Base-by-base conservation (phyloP, 768 basidiomycete genomes). In the Kondoa malvinella region DNA sequence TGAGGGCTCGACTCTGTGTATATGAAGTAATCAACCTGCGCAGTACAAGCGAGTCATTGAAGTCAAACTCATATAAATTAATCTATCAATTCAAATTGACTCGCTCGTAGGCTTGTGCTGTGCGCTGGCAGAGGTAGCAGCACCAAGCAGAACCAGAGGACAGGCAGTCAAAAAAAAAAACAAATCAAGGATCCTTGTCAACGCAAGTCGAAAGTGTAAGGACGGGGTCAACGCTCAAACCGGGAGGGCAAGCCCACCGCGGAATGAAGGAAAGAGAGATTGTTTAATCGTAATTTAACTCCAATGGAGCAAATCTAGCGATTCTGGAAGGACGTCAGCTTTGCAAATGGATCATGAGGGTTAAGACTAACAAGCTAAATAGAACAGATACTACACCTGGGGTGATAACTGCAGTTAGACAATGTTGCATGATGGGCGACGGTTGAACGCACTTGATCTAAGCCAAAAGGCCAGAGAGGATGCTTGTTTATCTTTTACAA, bases 401-500 rank as follows among this genome's bases (percentile, higher is more conserved):
- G n/a, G n/a, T n/a, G n/a, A n/a, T n/a, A n/a, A n/a, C n/a, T n/a
- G n/a, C n/a, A n/a, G n/a, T n/a, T n/a, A n/a, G n/a, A n/a, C n/a
- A n/a, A n/a, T n/a, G n/a, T n/a, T n/a, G n/a, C n/a, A n/a, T n/a
- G n/a, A n/a, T n/a, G n/a, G n/a, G n/a, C n/a, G n/a, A n/a, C n/a
- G n/a, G n/a, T n/a, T n/a, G n/a, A n/a, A n/a, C n/a, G n/a, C 87
- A 88, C 87, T 88, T 88, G 87, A 88, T 88, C 87, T 87, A 88
- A 89, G 87, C 87, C 87, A 88, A 87, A 86, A 87, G 87, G 73
- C 72, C 73, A 73, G 73, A 73, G 66, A 72, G 71, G 72, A 72
- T 72, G n/a, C n/a, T 21, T 50, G 40, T 50, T 50, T 50, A 8
- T 21, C 12, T 8, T 8, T 8, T 50, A 8, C 12, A 50, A 50